Evolutionary conservation across 129 eudicot species (phyloP).

Genomic region (Lactuca saligna): DNA sequence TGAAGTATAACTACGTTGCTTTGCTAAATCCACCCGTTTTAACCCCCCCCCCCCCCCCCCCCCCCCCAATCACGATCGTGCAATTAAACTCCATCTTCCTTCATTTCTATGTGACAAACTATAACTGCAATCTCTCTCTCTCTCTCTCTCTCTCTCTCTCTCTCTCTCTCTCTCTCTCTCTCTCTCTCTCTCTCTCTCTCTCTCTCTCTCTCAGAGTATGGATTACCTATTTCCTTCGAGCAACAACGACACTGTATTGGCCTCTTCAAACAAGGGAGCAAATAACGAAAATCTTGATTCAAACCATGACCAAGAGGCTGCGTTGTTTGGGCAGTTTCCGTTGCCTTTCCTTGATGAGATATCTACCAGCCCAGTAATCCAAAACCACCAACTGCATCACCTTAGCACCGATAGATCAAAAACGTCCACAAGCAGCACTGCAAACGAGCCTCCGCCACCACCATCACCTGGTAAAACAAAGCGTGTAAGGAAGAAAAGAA

Average conservation of each 20-base stretch:
- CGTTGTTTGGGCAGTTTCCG: conserved; percentile 30
- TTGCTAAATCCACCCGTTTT: conserved; percentile 2
- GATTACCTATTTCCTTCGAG: conserved; percentile 31
- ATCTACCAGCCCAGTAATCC: conserved; percentile 1
- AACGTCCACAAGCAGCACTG: conserved; percentile 3
- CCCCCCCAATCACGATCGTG: conserved; percentile 11
- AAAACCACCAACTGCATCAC: conserved; percentile 18
- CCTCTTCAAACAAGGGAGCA: conserved; percentile 25
- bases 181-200: background rate
- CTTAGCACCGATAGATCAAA: conserved; percentile 13
- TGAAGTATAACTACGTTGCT: conserved; percentile 26
- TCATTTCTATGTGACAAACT: conserved; percentile 7
- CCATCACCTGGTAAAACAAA: conserved; percentile 20
- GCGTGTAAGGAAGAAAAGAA: conserved; percentile 33
- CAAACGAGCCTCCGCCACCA: conserved; percentile 6
- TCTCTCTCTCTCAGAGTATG: conserved; percentile 23
- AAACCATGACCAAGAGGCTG: conserved; percentile 31
- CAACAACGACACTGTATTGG: conserved; percentile 18
- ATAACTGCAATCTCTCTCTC: conserved; percentile 1
- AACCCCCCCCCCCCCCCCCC: background rate
- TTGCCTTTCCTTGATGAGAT: conserved; percentile 40
- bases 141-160: background rate
- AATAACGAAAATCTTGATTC: conserved; percentile 23
- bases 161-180: background rate
- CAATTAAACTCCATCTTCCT: conserved; percentile 19